Evolutionary conservation across 2,329 filamentous ascomycete genomes (phyloP), one percentile per base, ranked within the genome.

Genomic region (Mycogone perniciosa): DNA sequence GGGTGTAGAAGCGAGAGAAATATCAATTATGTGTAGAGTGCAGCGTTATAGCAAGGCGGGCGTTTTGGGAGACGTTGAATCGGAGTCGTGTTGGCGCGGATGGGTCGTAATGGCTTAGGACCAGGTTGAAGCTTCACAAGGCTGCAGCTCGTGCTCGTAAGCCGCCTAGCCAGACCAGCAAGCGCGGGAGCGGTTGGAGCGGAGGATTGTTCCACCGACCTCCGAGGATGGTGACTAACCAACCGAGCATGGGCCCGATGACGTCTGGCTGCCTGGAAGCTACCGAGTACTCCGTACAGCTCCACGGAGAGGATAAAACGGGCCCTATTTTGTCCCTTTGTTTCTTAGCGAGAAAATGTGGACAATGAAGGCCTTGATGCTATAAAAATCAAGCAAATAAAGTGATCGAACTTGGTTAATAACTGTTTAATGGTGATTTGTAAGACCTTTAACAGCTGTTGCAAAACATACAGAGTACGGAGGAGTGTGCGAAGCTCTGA

Each of bases 131-230:
- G 62, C 62, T 64, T 57, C 58, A 57, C 62, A 64, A 64, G 62
- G 62, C 62, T 64, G 63, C 62, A 64, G 62, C 62, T 64, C 57
- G 62, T 64, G 46, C 62, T 64, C 62, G 62, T 64, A 64, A 64
- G 60, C 62, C 61, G 54, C 13, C 39, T n/a, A 33, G 46, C 39
- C 34, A 31, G 10, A 42, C 41, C 42, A 34, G 20, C 35, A 34
- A 42, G 42, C 42, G 44, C 27, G 33, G 10, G 20, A 34, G 31
- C 42, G 29, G 39, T 33, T 48, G 38, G 40, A 6, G n/a, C 40
- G 50, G 50, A 52, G 34, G 8, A 52, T 52, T n/a, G 5, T n/a
- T 52, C 31, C 2, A 44, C 50, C 50, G 50, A 37, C 11, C 10
- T 44, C 40, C 47, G 7, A 3, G 33, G 2, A 7, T 35, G 11